These are phyloP conservation scores for Coniochaeta prunicola DNA, from an alignment of 2,329 filamentous ascomycete species.

Conservation along the genomic window DNA sequence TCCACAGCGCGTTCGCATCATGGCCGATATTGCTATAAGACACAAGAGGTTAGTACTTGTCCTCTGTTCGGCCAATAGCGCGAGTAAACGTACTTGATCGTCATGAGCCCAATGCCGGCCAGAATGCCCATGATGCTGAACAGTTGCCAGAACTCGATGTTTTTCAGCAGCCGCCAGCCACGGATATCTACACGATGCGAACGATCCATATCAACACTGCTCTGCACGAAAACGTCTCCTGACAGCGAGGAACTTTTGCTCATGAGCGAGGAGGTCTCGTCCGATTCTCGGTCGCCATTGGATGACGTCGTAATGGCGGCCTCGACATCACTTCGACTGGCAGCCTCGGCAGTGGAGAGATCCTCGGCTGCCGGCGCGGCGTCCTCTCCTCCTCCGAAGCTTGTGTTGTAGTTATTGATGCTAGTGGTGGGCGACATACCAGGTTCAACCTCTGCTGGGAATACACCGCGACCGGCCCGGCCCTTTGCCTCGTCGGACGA, in stretches of 20 bases:
- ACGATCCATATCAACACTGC: constrained; percentile 63
- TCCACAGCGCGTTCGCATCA: constrained; percentile 81
- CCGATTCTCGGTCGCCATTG: constrained; percentile 35
- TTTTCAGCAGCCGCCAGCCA: constrained; percentile 65
- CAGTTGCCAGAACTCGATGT: constrained; percentile 82
- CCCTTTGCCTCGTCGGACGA: constrained; percentile 34
- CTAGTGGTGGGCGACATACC: constrained; percentile 44
- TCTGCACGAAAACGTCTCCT: constrained; percentile 45
- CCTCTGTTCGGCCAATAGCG: not conserved
- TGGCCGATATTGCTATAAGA: constrained; percentile 81
- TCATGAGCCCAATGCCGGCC: constrained; percentile 93
- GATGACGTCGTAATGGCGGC: constrained; percentile 19
- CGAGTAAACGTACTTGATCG: constrained; percentile 73
- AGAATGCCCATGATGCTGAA: constrained; percentile 85
- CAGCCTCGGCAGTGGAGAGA: constrained; percentile 7
- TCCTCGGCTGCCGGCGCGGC: constrained; percentile 11
- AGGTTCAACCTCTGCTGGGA: constrained; percentile 44
- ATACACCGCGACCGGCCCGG: constrained; percentile 22
- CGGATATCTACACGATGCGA: constrained; percentile 86
- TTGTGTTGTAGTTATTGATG: constrained; percentile 16
- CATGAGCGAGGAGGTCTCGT: constrained; percentile 78
- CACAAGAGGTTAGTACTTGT: constrained; percentile 1
- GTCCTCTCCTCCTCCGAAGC: not conserved
- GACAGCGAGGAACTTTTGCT: constrained; percentile 51
- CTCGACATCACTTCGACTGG: not conserved